A percentile compares a stretch with the other conserved stretches of the same genome.
Conservation (phyloP, 495 filamentous ascomycete genomes). For the Jackrogersella minutella region DNA sequence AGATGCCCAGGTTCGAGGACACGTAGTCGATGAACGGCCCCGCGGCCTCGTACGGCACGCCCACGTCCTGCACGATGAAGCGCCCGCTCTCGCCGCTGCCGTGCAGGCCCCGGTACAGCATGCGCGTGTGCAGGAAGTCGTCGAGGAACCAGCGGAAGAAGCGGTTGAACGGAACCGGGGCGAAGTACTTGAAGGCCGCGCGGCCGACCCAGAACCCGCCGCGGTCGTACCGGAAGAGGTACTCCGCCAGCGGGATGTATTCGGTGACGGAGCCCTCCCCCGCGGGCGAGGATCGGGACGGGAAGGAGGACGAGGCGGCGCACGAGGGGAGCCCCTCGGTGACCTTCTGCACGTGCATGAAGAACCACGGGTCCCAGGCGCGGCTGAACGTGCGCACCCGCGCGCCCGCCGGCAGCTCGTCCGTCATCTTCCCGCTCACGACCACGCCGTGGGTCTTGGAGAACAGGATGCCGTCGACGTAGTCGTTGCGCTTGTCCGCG, state of each 20-base stretch:
- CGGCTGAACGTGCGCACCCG: slow-evolving; percentile 53
- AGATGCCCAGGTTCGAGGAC: slow-evolving; percentile 56
- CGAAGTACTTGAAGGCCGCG: slow-evolving; percentile 64
- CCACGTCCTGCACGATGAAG: slow-evolving; percentile 67
- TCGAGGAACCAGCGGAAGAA: slow-evolving; percentile 67
- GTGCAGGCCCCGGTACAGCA: slow-evolving; percentile 69
- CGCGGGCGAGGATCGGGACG: slow-evolving; percentile 3
- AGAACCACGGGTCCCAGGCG: slow-evolving; percentile 64
- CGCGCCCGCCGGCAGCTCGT: slow-evolving; percentile 43
- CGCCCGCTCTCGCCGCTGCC: slow-evolving; percentile 60
- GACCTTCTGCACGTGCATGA: slow-evolving; percentile 54
- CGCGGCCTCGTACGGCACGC: slow-evolving; percentile 60
- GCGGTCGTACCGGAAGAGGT: slow-evolving; percentile 67
- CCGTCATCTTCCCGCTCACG: slow-evolving; percentile 60
- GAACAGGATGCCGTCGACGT: slow-evolving; percentile 61
- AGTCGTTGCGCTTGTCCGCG: slow-evolving; percentile 45
- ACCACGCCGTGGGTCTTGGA: slow-evolving; percentile 59
- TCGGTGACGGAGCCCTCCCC: slow-evolving; percentile 44
- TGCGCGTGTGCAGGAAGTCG: slow-evolving; percentile 69
- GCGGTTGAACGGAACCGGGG: slow-evolving; percentile 61
- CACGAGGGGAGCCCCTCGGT: slow-evolving; percentile 39
- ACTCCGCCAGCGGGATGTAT: slow-evolving; percentile 61
- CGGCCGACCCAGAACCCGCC: slow-evolving; percentile 67
- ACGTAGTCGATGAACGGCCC: slow-evolving; percentile 63
- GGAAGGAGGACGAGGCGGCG: slow-evolving; percentile 10